Percentiles rank a stretch among this genome's conserved stretches.
phyloP scores from a whole-genome alignment of 192 early-diverging fungal genomes.

The Lobosporangium transversale region DNA sequence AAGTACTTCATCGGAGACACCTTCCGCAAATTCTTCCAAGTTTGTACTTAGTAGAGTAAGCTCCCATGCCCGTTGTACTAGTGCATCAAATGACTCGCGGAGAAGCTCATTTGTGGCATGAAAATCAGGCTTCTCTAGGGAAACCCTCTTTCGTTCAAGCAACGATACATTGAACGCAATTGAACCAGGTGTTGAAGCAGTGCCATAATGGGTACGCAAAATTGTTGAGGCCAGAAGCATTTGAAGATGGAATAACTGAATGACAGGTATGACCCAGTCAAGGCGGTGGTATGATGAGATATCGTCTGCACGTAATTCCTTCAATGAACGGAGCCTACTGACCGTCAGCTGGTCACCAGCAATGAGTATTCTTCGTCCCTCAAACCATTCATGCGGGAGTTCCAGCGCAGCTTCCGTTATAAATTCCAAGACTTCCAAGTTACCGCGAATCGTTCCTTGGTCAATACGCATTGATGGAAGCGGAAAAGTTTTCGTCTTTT shows the following conservation, averaged over 20 bases:
- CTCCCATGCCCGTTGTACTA: slow-evolving; percentile 7
- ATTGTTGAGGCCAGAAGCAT: slow-evolving; percentile 10
- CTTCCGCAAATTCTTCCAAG: neutral
- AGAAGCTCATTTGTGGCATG: slow-evolving; percentile 19
- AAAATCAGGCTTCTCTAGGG: slow-evolving; percentile 2
- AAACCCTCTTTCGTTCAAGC: slow-evolving; percentile 8
- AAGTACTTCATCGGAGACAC: neutral
- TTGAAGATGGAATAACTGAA: slow-evolving; percentile 13
- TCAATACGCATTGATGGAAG: slow-evolving; percentile 12
- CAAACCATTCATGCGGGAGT: neutral
- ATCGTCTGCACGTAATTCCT: neutral
- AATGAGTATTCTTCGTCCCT: neutral
- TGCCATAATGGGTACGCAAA: no score
- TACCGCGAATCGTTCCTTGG: slow-evolving; percentile 1
- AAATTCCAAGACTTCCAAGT: slow-evolving; percentile 4
- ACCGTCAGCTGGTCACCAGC: slow-evolving; percentile 14
- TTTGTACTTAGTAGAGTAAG: neutral
- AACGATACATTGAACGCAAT: neutral
- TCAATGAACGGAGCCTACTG: neutral
- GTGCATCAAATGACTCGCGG: neutral
- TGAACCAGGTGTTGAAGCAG: neutral
- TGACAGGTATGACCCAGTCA: slow-evolving; percentile 8
- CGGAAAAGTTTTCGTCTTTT: slow-evolving; percentile 2
- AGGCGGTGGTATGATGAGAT: neutral
- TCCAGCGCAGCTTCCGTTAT: neutral